A percentile compares a stretch with the other conserved stretches of the same genome.
Conservation (phyloP, 495 filamentous ascomycete genomes). For the Rhizodiscina lignyota region DNA sequence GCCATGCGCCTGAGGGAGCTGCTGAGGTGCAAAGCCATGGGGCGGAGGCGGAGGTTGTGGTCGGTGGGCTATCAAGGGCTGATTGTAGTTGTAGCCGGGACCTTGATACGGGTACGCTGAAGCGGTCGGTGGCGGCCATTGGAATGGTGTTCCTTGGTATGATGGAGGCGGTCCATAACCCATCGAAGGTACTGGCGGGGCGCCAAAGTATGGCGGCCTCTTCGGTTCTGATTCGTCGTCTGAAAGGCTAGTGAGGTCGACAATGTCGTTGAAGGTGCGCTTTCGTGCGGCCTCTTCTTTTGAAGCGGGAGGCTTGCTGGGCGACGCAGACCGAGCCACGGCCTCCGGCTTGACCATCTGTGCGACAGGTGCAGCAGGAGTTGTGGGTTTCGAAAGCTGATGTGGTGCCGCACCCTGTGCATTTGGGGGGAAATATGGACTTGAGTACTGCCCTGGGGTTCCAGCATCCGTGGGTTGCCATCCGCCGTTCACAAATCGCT, state of each 20-base stretch:
- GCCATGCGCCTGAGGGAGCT: background rate
- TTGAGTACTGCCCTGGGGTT: too few relatives aligned
- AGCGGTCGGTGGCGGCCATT: too few relatives aligned
- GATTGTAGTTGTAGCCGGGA: too few relatives aligned
- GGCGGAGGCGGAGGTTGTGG: background rate
- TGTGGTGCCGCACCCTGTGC: too few relatives aligned
- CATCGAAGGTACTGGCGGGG: background rate
- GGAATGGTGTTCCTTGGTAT: too few relatives aligned
- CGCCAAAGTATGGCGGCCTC: too few relatives aligned
- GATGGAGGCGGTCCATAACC: background rate
- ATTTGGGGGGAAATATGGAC: slow-evolving; percentile 4
- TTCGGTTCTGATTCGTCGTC: slow-evolving; percentile 26
- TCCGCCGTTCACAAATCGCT: too few relatives aligned
- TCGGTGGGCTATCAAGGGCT: too few relatives aligned
- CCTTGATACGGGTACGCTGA: background rate
- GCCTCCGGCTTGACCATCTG: too few relatives aligned
- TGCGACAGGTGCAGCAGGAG: slow-evolving; percentile 3
- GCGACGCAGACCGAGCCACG: too few relatives aligned
- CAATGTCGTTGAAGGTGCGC: slow-evolving; percentile 29
- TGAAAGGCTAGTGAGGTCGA: slow-evolving; percentile 27
- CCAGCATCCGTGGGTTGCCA: too few relatives aligned
- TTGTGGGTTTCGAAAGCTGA: too few relatives aligned
- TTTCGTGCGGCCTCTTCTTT: slow-evolving; percentile 29
- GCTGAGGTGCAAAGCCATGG: background rate
- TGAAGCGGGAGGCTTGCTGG: slow-evolving; percentile 10